Base-by-base conservation (phyloP, 164 flowering plant genomes). In the Echeveria elegans region DNA sequence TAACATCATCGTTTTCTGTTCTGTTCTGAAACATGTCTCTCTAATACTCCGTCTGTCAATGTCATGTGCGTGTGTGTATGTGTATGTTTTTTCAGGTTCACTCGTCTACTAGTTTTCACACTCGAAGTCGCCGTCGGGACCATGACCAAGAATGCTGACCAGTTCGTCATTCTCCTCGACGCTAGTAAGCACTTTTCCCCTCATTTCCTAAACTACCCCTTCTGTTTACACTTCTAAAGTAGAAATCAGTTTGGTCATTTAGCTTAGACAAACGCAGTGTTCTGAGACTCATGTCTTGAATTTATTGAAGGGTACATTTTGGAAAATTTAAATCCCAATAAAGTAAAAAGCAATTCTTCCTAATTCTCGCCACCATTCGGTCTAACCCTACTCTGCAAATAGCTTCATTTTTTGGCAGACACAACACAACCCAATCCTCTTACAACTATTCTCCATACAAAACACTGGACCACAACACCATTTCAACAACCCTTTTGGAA, bases 121-220 rank as follows among this genome's bases (percentile, higher is more conserved):
- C 79, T 95, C 23, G 99, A 95, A 73, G 98, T 92, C 32, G 98
- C 97, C 38, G 78, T 88, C 53, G 85, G 78, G 70, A 83, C 88
- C 64, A 92, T 95, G 99, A 73, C 89, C 1, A 88, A 75, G 81
- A 83, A 79, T 73, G 86, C 74, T 5, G 90, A 90, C 11, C 91
- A 95, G 64, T 85, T 95, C 63, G 93, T 92, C 32, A 65, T 92
- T 52, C 88, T 95, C 68, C 84, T 95, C 71, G 99, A 95, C 67
- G 99, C 96, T 67, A 88, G 99, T 95, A 79, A 87, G 96, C 34
- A 4, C 18, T 64, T 12, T 67, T 63, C 50, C n/a, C 2, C 0
- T 16, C 23, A 31, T 69, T 36, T 60, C 61, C 74, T 4, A 66
- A 48, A 36, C 37, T 68, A 31, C 32, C 77, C 71, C 66, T 66